Base-by-base conservation (phyloP, 1,139 yeast genomes). In the Kodamaea ohmeri region DNA sequence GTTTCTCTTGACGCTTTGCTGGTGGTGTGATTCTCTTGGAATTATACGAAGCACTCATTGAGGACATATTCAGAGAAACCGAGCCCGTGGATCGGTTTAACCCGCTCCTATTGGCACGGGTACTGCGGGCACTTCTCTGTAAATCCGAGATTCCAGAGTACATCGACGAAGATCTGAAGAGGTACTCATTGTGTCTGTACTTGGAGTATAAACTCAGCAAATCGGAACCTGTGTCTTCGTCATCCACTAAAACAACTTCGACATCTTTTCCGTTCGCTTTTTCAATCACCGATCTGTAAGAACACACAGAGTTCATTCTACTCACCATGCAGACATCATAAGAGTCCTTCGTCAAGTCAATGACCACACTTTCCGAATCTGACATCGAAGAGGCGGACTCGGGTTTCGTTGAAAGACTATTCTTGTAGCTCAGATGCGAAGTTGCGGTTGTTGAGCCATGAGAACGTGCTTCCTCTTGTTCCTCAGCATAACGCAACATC, bases 171-270 rank as follows among this genome's bases (percentile, higher is more conserved):
- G 57, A 44, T 40, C 65, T 49, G 17, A 56, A 52, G 6, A 62
- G 40, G 51, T 67, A 67, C 9, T 42, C 55, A 26, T 58, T 51
- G 34, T 55, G 56, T 37, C 66, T 61, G 46, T 71, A 71, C 43
- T 63, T 67, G n/a, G 76, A 71, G 44, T 71, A 71, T 37, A 71
- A 61, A 48, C 76, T 70, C 42, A 55, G 53, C 36, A 67, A 55
- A 18, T 67, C 73, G 38, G 63, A 66, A 12, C 57, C 58, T 12
- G 56, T 57, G 25, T 60, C 60, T 28, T 60, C 60, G 29, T 65
- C 71, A 24, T 67, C 73, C 3, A 67, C 71, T 49, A 29, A 63
- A 4, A 73, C 76, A 2, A 71, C 75, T 46, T 73, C 79, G 1
- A 69, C 67, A 12, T 64, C 59, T 37, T 61, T 65, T 2, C 78